A percentile compares a stretch with the other conserved stretches of the same genome.
Conservation (phyloP, 768 basidiomycete genomes). For the Lyophyllum decastes region DNA sequence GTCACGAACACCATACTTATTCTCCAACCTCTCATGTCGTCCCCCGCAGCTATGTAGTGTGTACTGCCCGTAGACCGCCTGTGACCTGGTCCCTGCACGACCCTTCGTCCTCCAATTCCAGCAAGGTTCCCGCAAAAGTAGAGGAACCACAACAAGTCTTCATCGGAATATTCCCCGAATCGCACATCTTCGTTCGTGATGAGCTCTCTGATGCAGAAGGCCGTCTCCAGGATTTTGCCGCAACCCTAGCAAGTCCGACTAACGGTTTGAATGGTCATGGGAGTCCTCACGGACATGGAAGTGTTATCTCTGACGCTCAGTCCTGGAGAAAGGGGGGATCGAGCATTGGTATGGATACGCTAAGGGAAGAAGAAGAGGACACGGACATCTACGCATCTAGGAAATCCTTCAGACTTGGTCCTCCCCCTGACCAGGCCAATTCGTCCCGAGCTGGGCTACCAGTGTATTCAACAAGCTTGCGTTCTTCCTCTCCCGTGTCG, state of each 20-base stretch:
- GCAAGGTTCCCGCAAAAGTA: constrained; percentile 54
- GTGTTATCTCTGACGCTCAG: constrained; percentile 46
- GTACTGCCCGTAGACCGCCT: constrained; percentile 73
- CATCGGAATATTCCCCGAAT: constrained; percentile 92
- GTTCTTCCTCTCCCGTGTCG: constrained; percentile 67
- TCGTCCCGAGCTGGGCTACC: constrained; percentile 72
- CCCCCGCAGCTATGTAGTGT: constrained; percentile 77
- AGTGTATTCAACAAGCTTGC: constrained; percentile 75
- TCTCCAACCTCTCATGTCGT: constrained; percentile 2
- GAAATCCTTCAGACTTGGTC: constrained; percentile 72
- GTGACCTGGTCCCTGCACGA: constrained; percentile 68
- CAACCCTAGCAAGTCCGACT: constrained; percentile 40
- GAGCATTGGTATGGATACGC: constrained; percentile 52
- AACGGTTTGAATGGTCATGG: constrained; percentile 31
- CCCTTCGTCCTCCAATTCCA: constrained; percentile 47
- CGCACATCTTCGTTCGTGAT: constrained; percentile 85
- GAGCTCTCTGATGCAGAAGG: constrained; percentile 88
- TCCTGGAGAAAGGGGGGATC: constrained; percentile 49
- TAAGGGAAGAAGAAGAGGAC: constrained; percentile 67
- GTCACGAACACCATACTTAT: constrained; percentile 25
- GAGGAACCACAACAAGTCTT: constrained; percentile 87
- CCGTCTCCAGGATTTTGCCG: constrained; percentile 74
- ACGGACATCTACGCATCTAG: constrained; percentile 36
- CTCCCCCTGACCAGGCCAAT: constrained; percentile 74
- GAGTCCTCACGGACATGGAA: constrained; percentile 31